Evolutionary conservation across 768 basidiomycete genomes (phyloP).

Genomic region (Amanita molliuscula): DNA sequence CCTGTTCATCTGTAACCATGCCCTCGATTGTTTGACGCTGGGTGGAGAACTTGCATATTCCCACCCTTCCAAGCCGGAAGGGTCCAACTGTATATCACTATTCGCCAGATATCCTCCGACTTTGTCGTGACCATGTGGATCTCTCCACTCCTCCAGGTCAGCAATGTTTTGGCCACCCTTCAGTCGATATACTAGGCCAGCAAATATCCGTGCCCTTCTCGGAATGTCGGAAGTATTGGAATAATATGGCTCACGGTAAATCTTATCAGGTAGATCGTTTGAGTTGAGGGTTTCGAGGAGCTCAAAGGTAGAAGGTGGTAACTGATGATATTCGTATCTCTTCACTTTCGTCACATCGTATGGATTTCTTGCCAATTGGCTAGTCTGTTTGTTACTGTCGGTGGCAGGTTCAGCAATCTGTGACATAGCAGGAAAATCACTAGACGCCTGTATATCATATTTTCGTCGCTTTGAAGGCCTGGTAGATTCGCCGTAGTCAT

Average conservation of each 20-base stretch:
- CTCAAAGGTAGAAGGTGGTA: conserved; percentile 41
- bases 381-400: conserved; percentile 14
- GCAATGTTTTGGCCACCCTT: conserved; percentile 52
- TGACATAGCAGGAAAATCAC: neutral
- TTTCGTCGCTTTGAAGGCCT: conserved; percentile 3
- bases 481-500: neutral
- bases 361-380: conserved; percentile 17
- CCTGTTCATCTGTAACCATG: conserved; percentile 37
- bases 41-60: conserved; percentile 73
- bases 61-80: conserved; percentile 51
- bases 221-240: conserved; percentile 65
- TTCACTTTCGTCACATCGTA: conserved; percentile 16
- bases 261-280: conserved; percentile 40
- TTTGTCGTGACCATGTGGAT: neutral
- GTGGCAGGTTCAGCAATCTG: neutral
- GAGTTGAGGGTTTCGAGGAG: conserved; percentile 33
- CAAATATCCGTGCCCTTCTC: conserved; percentile 61
- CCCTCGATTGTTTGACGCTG: conserved; percentile 37
- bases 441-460: neutral
- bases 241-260: conserved; percentile 78
- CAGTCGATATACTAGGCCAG: conserved; percentile 64
- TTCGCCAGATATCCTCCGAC: neutral
- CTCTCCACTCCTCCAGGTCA: conserved; percentile 52
- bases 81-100: conserved; percentile 11
- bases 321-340: conserved; percentile 34